A percentile compares a stretch with the other conserved stretches of the same genome.
Conservation (phyloP, 768 basidiomycete species). For the Leccinum obscurum region DNA sequence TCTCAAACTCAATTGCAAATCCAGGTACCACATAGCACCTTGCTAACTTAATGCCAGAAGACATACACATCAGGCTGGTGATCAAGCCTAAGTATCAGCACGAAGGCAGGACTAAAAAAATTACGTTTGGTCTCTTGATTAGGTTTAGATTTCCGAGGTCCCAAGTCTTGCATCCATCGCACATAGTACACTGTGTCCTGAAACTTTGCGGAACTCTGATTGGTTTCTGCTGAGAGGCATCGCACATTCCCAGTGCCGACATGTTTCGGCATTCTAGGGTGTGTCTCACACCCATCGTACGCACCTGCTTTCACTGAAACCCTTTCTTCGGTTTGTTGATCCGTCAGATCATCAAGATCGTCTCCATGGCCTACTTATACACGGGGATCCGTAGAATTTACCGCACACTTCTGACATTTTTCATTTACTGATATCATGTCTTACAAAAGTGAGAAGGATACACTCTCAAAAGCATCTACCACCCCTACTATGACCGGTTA, state of each 20-base stretch:
- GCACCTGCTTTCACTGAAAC: neutral
- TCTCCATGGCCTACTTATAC: constrained; percentile 18
- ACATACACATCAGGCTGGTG: no score
- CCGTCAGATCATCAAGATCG: neutral
- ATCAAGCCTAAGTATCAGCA: neutral
- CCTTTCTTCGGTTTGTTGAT: constrained; percentile 3
- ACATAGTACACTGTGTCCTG: neutral
- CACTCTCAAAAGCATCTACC: neutral
- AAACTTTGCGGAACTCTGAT: neutral
- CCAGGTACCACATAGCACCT: neutral
- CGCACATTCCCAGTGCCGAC: neutral
- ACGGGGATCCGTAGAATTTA: neutral
- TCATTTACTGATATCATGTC: constrained; percentile 11
- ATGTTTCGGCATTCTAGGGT: neutral
- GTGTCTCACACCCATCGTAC: neutral
- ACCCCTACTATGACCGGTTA: neutral
- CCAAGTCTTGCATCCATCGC: neutral
- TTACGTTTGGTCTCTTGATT: no score
- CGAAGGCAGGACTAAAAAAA: neutral
- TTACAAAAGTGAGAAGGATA: neutral
- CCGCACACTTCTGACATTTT: neutral
- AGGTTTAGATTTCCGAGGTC: neutral
- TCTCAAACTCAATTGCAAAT: neutral
- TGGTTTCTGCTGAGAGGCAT: neutral
- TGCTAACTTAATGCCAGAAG: neutral